These are phyloP conservation scores for Ustilago crameri DNA, from an alignment of 1,284 basidiomycete species.

Conservation along the genomic window DNA sequence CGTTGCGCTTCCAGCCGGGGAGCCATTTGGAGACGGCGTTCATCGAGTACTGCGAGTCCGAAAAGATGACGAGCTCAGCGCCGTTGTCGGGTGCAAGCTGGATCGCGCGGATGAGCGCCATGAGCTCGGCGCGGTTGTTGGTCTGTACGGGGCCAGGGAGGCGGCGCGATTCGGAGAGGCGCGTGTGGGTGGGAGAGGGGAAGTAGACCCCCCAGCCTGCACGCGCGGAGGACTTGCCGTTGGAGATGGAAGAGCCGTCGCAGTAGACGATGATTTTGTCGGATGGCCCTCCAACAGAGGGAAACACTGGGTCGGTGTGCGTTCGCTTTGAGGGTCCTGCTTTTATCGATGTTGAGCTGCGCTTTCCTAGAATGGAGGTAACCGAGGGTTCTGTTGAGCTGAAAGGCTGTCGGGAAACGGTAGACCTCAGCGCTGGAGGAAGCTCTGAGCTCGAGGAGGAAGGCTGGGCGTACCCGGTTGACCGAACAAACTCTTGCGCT, in stretches of 20 bases:
- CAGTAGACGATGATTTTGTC: slow-evolving; percentile 73
- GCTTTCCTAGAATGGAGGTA: not conserved
- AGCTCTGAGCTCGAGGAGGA: not conserved
- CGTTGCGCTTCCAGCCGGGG: slow-evolving; percentile 73
- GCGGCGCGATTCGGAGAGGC: slow-evolving; percentile 79
- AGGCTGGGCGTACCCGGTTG: slow-evolving; percentile 12
- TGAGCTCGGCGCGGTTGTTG: slow-evolving; percentile 86
- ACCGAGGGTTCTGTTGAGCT: not conserved
- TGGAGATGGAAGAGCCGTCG: slow-evolving; percentile 82
- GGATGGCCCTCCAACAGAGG: not conserved
- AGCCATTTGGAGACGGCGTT: slow-evolving; percentile 76
- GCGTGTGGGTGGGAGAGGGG: slow-evolving; percentile 22
- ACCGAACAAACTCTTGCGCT: slow-evolving; percentile 69
- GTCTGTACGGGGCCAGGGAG: slow-evolving; percentile 81
- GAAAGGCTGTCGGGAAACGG: not conserved
- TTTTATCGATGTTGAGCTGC: not conserved
- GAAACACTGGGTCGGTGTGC: slow-evolving; percentile 3
- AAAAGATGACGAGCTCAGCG: slow-evolving; percentile 74
- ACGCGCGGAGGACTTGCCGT: slow-evolving; percentile 72
- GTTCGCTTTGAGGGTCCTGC: not conserved
- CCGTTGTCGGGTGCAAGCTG: slow-evolving; percentile 74
- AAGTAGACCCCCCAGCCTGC: slow-evolving; percentile 66
- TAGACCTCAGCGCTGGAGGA: not conserved
- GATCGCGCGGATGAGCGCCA: slow-evolving; percentile 79
- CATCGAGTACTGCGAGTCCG: slow-evolving; percentile 68